A percentile compares a stretch with the other conserved stretches of the same genome.
Evolutionary conservation across 805 yeast species (phyloP).

Genomic region (Candida andamanensis): DNA sequence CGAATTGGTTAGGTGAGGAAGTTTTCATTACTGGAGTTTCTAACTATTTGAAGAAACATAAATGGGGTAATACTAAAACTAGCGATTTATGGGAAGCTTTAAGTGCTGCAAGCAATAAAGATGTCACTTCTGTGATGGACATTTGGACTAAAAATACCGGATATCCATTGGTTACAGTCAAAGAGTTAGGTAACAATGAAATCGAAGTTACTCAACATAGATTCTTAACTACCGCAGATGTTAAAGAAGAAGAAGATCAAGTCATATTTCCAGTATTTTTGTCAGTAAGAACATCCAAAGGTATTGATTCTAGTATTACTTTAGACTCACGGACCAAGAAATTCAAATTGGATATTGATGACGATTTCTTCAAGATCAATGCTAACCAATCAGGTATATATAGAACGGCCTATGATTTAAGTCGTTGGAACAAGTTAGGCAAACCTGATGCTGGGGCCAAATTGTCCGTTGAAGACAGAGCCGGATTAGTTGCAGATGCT

Average conservation of each 20-base stretch:
- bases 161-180: slow-evolving; percentile 66
- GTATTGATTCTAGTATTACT: slow-evolving; percentile 55
- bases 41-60: slow-evolving; percentile 66
- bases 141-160: slow-evolving; percentile 80
- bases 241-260: slow-evolving; percentile 66
- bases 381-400: slow-evolving; percentile 72
- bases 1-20: slow-evolving; percentile 75
- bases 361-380: slow-evolving; percentile 64
- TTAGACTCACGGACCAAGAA: slow-evolving; percentile 42
- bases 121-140: slow-evolving; percentile 69
- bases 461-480: slow-evolving; percentile 70
- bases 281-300: slow-evolving; percentile 54
- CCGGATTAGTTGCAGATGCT: slow-evolving; percentile 79
- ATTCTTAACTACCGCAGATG: slow-evolving; percentile 73
- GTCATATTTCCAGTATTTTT: slow-evolving; percentile 67
- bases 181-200: slow-evolving; percentile 45
- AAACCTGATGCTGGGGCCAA: slow-evolving; percentile 51
- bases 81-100: slow-evolving; percentile 74
- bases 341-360: slow-evolving; percentile 32
- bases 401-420: slow-evolving; percentile 60
- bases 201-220: slow-evolving; percentile 65
- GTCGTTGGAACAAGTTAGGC: slow-evolving; percentile 67
- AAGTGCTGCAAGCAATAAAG: slow-evolving; percentile 64
- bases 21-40: slow-evolving; percentile 76
- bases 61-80: slow-evolving; percentile 73